Percentiles rank a stretch among this genome's conserved stretches.
Evolutionary conservation across 306 rosid genomes (phyloP).

Genomic region (Cyamopsis tetragonoloba): DNA sequence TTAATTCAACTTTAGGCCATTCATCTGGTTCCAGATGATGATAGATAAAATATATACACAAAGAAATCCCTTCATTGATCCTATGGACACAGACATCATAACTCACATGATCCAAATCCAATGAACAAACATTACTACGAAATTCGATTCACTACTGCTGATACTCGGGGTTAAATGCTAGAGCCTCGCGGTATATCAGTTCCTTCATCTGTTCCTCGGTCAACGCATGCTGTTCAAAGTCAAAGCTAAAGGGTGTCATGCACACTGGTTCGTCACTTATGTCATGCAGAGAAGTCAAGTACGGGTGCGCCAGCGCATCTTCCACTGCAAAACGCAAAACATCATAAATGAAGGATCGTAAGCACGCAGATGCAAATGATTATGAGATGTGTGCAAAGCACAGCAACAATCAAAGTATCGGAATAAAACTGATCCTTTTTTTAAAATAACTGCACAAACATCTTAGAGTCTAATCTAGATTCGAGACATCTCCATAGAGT

Average conservation of each 20-base stretch:
- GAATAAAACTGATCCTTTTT: background rate
- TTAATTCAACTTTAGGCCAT: conserved; percentile 40
- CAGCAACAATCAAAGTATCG: background rate
- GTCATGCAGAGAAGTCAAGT: conserved; percentile 91
- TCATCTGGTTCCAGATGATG: conserved; percentile 56
- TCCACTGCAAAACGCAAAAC: conserved; percentile 54
- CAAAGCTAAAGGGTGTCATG: conserved; percentile 92
- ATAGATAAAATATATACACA: conserved; percentile 51
- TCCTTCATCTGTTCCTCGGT: conserved; percentile 95
- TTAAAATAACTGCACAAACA: too few relatives aligned
- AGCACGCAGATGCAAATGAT: background rate
- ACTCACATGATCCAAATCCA: conserved; percentile 39
- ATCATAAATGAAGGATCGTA: background rate
- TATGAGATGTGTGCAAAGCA: background rate
- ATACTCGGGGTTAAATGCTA: conserved; percentile 92
- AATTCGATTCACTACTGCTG: conserved; percentile 39
- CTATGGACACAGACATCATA: conserved; percentile 39
- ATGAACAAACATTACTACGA: conserved; percentile 19
- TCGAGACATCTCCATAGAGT: too few relatives aligned
- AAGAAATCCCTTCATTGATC: conserved; percentile 44
- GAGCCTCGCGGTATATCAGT: conserved; percentile 86
- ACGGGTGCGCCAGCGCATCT: conserved; percentile 91
- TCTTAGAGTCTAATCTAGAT: too few relatives aligned
- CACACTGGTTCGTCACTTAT: conserved; percentile 97
- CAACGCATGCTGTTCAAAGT: conserved; percentile 95